Base-by-base conservation (phyloP, 2,329 filamentous ascomycete genomes). In the Ceratocystis smalleyi region DNA sequence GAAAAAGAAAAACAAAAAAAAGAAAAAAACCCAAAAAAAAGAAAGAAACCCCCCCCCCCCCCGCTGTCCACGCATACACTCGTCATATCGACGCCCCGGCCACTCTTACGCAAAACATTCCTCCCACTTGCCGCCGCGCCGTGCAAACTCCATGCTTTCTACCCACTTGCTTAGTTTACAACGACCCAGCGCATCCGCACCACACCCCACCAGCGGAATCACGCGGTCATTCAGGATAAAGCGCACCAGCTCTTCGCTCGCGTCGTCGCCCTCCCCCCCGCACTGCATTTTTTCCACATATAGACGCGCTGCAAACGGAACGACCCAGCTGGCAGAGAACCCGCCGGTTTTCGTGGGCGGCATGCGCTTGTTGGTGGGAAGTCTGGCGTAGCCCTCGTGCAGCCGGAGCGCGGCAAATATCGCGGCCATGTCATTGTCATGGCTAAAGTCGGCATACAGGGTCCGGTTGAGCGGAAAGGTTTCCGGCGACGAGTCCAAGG, bases 231-330 rank as follows among this genome's bases (percentile, higher is more conserved):
- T 96, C 43, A 96, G 77, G 66, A 96, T 75, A 3, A 95, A 79
- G 45, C 91, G 81, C 10, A 96, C 88, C 62, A 87, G 77, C 73
- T 94, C 87, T 70, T 89, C 83, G 17, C 12, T n/a, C 15, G 51
- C 6, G 1, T 74, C 68, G n/a, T 75, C 72, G 12, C 27, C 51
- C 8, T 55, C 27, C 17, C 51, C 51, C 17, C 32, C 24, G 72
- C 91, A 96, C 49, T 74, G 74, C 82, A 96, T 85, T 79, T 92
- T 94, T 79, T 96, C 91, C 43, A 96, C 83, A 72, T 95, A 95
- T 73, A 90, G 81, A 63, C 91, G 79, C 19, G 83, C 85, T 0
- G 81, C 88, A 74, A 96, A 96, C 0, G 91, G 88, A 19, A 95
- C 89, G 0, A 83, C 82, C 86, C 88, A 92, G 15, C 85, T 81